Base-by-base conservation (phyloP, 306 rosid species). In the Senna tora region DNA sequence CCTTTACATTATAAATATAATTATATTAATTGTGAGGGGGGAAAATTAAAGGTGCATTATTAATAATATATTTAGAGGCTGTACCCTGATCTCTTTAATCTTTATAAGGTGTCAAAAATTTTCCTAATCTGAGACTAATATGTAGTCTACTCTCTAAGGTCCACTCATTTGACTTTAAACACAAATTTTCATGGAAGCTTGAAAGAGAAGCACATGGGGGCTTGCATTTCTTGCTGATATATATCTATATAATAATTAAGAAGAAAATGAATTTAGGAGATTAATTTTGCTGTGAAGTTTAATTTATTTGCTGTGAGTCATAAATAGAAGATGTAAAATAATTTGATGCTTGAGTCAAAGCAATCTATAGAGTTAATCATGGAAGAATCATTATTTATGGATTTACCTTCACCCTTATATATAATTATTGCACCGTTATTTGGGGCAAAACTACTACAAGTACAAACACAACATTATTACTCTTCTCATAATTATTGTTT, bases 161-260 rank as follows among this genome's bases (percentile, higher is more conserved):
- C 82, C 79, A 64, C 75, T 68, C 71, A 38, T 70, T 81, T 85
- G 93, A 77, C 88, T 81, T 78, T 76, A 68, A 75, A 53, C 73
- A 59, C 76, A 73, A 45, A 71, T 60, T 71, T 12, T 47, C 49
- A 69, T 62, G 83, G 69, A 81, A 78, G 62, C 71, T 58, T 72
- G 19, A 22, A 47, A 55, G 56, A 61, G 19, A 47, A 61, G 54
- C 76, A 71, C 80, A 77, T 81, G 86, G 81, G 81, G 19, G 67
- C 21, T 46, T 83, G 56, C 52, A 42, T 58, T 67, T 79, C 42
- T 65, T 25, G 30, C 30, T 50, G 71, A 33, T 0, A n/a, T n/a
- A n/a, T n/a, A n/a, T n/a, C n/a, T n/a, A n/a, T n/a, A n/a, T n/a
- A n/a, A n/a, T n/a, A n/a, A n/a, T n/a, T n/a, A 45, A 50, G 6